phyloP scores from a whole-genome alignment of 495 filamentous ascomycete genomes.

The Bathelium albidoporum region DNA sequence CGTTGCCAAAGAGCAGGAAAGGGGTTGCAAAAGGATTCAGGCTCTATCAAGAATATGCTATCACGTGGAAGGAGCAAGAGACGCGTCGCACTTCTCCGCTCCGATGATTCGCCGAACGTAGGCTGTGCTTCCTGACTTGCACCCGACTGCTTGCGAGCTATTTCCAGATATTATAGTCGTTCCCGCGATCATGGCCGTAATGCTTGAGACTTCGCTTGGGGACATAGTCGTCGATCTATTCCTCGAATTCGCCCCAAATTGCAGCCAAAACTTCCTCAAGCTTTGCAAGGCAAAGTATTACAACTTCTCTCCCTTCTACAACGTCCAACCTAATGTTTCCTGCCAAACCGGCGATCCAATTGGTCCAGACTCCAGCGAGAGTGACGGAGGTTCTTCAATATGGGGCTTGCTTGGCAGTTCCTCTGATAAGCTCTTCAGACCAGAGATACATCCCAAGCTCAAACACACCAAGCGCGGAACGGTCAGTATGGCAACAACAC shows the following conservation, averaged over 20 bases:
- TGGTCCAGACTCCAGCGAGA: constrained; percentile 67
- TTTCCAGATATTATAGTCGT: too few species aligned
- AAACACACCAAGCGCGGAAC: constrained; percentile 80
- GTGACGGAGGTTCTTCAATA: constrained; percentile 84
- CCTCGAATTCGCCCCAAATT: constrained; percentile 73
- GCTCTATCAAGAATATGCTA: too few species aligned
- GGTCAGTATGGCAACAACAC: constrained; percentile 87
- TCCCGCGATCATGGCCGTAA: constrained; percentile 61
- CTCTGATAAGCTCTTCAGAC: constrained; percentile 66
- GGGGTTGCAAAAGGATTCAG: too few species aligned
- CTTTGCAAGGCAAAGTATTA: constrained; percentile 97
- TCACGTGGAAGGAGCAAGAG: too few species aligned
- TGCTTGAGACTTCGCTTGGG: constrained; percentile 82
- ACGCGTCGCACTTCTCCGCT: too few species aligned
- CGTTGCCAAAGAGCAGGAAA: too few species aligned
- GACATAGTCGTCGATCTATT: constrained; percentile 90
- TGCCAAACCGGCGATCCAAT: constrained; percentile 93
- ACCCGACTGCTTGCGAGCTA: too few species aligned
- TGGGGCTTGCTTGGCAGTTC: constrained; percentile 63
- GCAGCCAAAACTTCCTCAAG: constrained; percentile 94
- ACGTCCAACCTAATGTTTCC: constrained; percentile 81
- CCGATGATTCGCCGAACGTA: too few species aligned
- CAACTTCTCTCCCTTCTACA: constrained; percentile 86
- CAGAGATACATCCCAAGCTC: constrained; percentile 70
- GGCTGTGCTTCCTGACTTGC: too few species aligned